Base-by-base conservation (phyloP, 1,139 yeast genomes). In the Yamadazyma songkhlaensis region DNA sequence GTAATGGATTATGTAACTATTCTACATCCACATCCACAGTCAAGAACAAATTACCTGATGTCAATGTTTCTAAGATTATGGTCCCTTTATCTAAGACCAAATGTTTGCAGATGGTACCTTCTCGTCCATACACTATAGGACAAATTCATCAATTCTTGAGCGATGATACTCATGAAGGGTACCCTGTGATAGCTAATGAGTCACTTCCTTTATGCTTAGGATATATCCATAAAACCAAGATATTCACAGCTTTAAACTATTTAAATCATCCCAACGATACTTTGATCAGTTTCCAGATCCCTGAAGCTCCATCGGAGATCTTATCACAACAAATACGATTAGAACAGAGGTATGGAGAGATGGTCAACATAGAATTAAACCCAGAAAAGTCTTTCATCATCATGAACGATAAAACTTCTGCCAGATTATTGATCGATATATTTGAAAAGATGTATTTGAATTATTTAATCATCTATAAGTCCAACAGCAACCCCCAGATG, bases 161-260 rank as follows among this genome's bases (percentile, higher is more conserved):
- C 25, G 62, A 59, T 24, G 72, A 67, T 40, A 48, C 48, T 29
- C 74, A 70, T 44, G 76, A 71, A 44, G 76, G 76, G 2, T 71
- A 68, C 40, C 77, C 77, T 0, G 39, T 71, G 13, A 47, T 71
- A 6, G 44, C 58, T 5, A 59, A 55, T 40, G 48, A 50, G 15
- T 38, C 39, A 1, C 47, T 57, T 27, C 72, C 67, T 0, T 37
- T 60, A 1, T 50, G 55, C 20, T 42, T 69, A 28, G 77, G 77
- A 8, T 71, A 70, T 41, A 51, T 69, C 4, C 48, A 54, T 26
- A 69, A 68, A 40, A 56, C 47, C 25, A 58, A 57, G 25, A 40
- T 69, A 4, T 37, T 40, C 21, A 36, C 34, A 3, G 50, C 42
- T 24, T 32, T 64, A 2, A 21, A 42, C 5, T 22, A 41, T 2